These are phyloP conservation scores for Homolaphlyctis polyrhiza DNA, from an alignment of 371 early-diverging fungal genomes.

Conservation along the genomic window DNA sequence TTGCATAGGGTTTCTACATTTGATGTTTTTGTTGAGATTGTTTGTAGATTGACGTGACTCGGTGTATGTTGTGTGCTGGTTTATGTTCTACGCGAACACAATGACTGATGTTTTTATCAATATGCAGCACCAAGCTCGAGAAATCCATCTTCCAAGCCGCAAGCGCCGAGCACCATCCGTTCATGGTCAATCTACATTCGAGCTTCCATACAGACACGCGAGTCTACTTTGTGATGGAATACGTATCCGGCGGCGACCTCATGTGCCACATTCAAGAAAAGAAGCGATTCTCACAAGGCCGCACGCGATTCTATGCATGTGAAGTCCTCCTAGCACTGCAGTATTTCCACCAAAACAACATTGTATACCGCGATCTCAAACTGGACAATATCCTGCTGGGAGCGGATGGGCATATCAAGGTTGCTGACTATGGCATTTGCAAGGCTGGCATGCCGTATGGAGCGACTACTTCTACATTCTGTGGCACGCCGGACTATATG, in stretches of 20 bases:
- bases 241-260: constrained; percentile 97
- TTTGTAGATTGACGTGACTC: background rate
- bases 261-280: constrained; percentile 95
- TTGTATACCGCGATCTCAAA: constrained; percentile 98
- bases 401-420: constrained; percentile 93
- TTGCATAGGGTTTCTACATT: background rate
- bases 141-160: constrained; percentile 89
- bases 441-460: constrained; percentile 89
- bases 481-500: constrained; percentile 99
- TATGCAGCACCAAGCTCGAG: constrained; percentile 75
- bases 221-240: constrained; percentile 98
- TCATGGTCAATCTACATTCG: constrained; percentile 93
- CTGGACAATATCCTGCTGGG: constrained; percentile 96
- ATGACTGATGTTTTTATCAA: background rate
- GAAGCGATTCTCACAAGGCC: constrained; percentile 75
- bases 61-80: constrained; percentile 1
- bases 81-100: too few relatives aligned
- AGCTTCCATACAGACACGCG: constrained; percentile 92
- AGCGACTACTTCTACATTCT: constrained; percentile 87
- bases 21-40: constrained; percentile 5
- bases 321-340: constrained; percentile 95
- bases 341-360: constrained; percentile 89
- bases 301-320: constrained; percentile 94
- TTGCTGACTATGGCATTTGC: constrained; percentile 98
- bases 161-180: constrained; percentile 85